Conservation (phyloP, 2,329 filamentous ascomycete genomes). For the Clarireedia hainanense region DNA sequence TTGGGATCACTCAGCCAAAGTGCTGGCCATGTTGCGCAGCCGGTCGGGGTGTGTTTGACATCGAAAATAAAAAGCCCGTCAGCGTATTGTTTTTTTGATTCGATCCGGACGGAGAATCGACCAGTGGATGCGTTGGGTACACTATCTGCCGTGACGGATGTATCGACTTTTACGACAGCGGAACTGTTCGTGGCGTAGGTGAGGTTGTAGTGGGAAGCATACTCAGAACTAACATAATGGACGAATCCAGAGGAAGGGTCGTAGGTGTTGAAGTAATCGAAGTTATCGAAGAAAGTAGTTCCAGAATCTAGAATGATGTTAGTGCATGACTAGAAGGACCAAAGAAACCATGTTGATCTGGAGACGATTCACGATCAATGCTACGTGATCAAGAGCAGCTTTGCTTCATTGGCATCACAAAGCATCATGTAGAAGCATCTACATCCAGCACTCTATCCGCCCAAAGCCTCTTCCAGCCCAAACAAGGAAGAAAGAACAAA, state of each 20-base stretch:
- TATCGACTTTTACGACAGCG: slow-evolving; percentile 54
- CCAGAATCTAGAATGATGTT: slow-evolving; percentile 27
- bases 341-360: not conserved
- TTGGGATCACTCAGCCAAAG: slow-evolving; percentile 55
- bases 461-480: not conserved
- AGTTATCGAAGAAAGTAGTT: slow-evolving; percentile 36
- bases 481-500: slow-evolving; percentile 4
- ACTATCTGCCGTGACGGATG: slow-evolving; percentile 42
- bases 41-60: slow-evolving; percentile 50
- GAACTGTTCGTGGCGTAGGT: slow-evolving; percentile 48
- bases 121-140: slow-evolving; percentile 45
- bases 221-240: slow-evolving; percentile 32
- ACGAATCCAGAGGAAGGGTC: slow-evolving; percentile 40
- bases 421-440: not conserved
- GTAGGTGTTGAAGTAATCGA: slow-evolving; percentile 36
- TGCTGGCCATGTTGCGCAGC: slow-evolving; percentile 45
- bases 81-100: slow-evolving; percentile 44
- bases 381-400: not conserved
- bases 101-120: slow-evolving; percentile 42
- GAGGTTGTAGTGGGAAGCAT: slow-evolving; percentile 42
- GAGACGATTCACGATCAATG: not conserved
- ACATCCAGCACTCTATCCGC: no score
- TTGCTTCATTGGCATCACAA: not conserved
- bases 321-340: not conserved
- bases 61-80: slow-evolving; percentile 51